A percentile compares a stretch with the other conserved stretches of the same genome.
phyloP scores from a whole-genome alignment of 768 basidiomycete genomes.

The Dioszegia hungarica region DNA sequence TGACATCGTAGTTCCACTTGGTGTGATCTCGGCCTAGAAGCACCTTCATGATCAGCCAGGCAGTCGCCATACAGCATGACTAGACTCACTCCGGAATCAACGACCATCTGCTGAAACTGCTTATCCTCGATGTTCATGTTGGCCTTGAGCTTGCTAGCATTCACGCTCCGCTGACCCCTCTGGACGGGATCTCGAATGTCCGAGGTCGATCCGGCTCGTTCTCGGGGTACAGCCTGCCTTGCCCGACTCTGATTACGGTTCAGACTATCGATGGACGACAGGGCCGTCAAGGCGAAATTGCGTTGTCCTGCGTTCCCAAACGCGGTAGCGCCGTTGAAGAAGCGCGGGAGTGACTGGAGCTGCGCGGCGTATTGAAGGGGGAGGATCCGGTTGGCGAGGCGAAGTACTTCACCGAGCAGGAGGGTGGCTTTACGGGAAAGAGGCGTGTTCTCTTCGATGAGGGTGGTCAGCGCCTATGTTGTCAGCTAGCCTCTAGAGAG shows the following conservation, averaged over 20 bases:
- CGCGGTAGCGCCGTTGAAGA: constrained; percentile 74
- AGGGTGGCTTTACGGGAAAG: constrained; percentile 80
- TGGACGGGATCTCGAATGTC: constrained; percentile 69
- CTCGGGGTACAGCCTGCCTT: constrained; percentile 29
- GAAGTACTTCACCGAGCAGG: constrained; percentile 83
- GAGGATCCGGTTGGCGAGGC: constrained; percentile 78
- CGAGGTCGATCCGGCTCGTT: neutral
- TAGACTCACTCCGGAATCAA: constrained; percentile 74
- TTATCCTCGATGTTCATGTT: constrained; percentile 94
- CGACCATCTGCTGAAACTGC: constrained; percentile 73
- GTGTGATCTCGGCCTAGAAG: constrained; percentile 80
- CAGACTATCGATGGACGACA: constrained; percentile 85
- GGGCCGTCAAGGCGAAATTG: constrained; percentile 74
- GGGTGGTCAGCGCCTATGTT: constrained; percentile 68
- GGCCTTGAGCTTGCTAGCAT: constrained; percentile 80
- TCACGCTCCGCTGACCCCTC: constrained; percentile 82
- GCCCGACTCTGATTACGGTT: constrained; percentile 78
- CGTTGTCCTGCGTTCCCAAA: constrained; percentile 72
- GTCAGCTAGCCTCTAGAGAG: neutral
- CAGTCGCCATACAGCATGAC: neutral
- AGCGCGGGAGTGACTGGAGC: constrained; percentile 67
- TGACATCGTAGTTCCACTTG: constrained; percentile 86
- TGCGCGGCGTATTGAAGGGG: constrained; percentile 75
- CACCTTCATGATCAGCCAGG: constrained; percentile 54
- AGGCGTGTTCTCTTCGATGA: constrained; percentile 68